Conservation (phyloP, 768 basidiomycete species). For the Tulasnella sp. region DNA sequence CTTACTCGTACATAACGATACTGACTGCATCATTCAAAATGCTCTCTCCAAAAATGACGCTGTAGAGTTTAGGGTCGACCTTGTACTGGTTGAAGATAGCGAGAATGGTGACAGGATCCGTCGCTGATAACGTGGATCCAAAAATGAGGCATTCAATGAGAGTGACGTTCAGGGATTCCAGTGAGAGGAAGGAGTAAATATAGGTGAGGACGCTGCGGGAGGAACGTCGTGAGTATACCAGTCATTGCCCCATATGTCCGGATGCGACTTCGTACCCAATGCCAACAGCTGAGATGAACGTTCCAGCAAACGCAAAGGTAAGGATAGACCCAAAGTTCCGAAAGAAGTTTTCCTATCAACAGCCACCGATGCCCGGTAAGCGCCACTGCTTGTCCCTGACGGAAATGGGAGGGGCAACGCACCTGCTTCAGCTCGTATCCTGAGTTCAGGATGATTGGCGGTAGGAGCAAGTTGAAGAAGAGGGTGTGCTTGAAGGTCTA, state of each 20-base stretch:
- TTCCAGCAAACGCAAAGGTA: constrained; percentile 86
- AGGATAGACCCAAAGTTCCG: constrained; percentile 95
- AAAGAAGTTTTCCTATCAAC: constrained; percentile 86
- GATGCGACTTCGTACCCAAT: constrained; percentile 62
- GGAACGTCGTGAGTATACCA: background rate
- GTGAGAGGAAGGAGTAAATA: constrained; percentile 84
- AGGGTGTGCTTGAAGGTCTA: constrained; percentile 95
- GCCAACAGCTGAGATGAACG: constrained; percentile 91
- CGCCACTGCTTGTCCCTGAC: background rate
- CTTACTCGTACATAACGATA: constrained; percentile 99
- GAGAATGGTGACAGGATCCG: constrained; percentile 95
- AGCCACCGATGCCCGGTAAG: background rate
- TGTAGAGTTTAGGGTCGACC: constrained; percentile 96
- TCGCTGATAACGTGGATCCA: constrained; percentile 92
- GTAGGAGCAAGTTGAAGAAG: constrained; percentile 96
- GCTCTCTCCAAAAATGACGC: constrained; percentile 94
- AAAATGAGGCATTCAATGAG: constrained; percentile 92
- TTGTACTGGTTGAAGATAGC: constrained; percentile 98
- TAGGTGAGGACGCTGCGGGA: constrained; percentile 72
- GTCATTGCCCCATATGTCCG: too few relatives aligned
- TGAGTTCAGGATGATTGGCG: constrained; percentile 95
- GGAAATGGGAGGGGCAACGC: constrained; percentile 18
- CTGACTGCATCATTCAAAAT: constrained; percentile 97
- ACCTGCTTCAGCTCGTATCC: constrained; percentile 97
- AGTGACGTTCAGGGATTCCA: constrained; percentile 77